Base-by-base conservation (phyloP, 768 basidiomycete species). In the Panellus pusillus region DNA sequence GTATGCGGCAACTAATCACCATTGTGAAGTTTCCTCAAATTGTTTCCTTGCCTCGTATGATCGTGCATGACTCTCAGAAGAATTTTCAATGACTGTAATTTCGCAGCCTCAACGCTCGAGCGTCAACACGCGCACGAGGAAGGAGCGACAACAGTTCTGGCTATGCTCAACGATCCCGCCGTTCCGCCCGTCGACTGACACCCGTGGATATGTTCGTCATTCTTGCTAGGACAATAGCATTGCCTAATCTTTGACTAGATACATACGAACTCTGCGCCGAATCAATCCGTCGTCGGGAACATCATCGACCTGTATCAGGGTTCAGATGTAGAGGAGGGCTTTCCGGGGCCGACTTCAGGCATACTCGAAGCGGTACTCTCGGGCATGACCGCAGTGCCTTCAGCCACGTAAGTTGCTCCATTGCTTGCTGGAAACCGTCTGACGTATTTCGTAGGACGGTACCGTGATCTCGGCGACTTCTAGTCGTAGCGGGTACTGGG, bases 21-120 rank as follows among this genome's bases (percentile, higher is more conserved):
- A 6, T n/a, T 7, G 27, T 47, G 14, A 18, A 60, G 59, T 61
- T 15, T 61, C 59, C 14, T 61, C 59, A 0, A 61, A 61, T 35
- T 61, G 52, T 24, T 61, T 61, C 24, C 55, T 61, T 31, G 59
- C 59, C 24, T 57, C 55, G 59, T 61, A 53, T 32, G 59, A 44
- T n/a, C 20, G 9, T 37, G 3, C 9, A 8, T 37, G 37, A 32
- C 37, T 11, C 6, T 20, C 27, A 19, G 7, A 6, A 37, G 18
- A 17, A 14, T 29, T 19, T 17, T 19, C 29, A 48, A 38, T 49
- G 13, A 18, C 3, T 19, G 9, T 13, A 6, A 29, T 37, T n/a
- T 24, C 13, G 19, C 24, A 61, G 59, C 35, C 59, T 61, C 28
- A 61, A 61, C 20, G 59, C 55, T 28, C 54, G 59, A 27, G 29